Conservation (phyloP, 805 yeast species). For the Lipomyces japonicus region DNA sequence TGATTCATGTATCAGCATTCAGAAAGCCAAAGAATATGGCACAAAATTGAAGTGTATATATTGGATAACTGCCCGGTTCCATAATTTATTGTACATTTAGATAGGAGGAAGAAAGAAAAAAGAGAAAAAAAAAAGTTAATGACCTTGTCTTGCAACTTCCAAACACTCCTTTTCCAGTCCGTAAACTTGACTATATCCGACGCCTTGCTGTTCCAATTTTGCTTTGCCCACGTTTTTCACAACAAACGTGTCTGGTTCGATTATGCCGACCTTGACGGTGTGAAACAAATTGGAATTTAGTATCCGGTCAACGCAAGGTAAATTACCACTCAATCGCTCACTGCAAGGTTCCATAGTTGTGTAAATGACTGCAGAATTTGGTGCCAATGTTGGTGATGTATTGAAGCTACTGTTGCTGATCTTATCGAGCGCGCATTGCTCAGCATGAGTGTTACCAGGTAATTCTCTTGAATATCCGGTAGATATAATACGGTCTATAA, state of each 20-base stretch:
- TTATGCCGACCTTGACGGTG: conserved; percentile 84
- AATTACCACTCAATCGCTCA: conserved; percentile 78
- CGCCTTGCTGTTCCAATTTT: conserved; percentile 52
- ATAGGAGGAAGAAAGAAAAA: no score
- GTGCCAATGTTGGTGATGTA: no score
- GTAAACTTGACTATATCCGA: conserved; percentile 73
- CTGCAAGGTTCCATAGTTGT: conserved; percentile 99
- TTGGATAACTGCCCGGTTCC: no score
- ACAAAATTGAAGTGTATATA: no score
- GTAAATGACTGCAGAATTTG: conserved; percentile 74
- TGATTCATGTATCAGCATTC: no score
- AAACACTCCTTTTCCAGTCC: conserved; percentile 75
- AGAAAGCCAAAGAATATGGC: no score
- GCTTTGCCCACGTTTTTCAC: conserved; percentile 62
- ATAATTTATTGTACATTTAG: no score
- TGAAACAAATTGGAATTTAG: conserved; percentile 51
- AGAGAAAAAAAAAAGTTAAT: conserved; percentile 28
- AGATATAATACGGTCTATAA: conserved; percentile 56
- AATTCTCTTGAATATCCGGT: conserved; percentile 88
- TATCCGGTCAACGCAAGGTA: conserved; percentile 82
- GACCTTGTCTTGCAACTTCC: conserved; percentile 49
- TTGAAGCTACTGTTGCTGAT: not conserved
- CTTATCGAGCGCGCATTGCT: conserved; percentile 86
- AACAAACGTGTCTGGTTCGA: conserved; percentile 89
- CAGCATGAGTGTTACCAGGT: conserved; percentile 96